Conservation (phyloP, 179 eudicot genomes). For the Camellia oleifera region DNA sequence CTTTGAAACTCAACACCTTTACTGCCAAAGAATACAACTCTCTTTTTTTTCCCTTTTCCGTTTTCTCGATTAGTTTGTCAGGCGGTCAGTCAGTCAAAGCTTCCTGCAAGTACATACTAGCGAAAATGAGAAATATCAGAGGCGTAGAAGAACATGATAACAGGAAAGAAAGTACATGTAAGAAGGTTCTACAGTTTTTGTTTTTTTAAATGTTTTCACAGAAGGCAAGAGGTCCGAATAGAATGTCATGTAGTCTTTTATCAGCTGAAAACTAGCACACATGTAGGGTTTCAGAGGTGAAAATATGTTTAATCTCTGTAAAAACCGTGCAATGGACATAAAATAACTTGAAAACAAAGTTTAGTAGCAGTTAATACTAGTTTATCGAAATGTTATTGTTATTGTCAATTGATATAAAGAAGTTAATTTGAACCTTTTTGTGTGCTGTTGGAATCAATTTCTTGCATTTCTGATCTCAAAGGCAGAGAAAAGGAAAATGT, state of each 20-base stretch:
- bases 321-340: neutral
- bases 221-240: constrained; percentile 20
- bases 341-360: too few species aligned
- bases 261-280: constrained; percentile 10
- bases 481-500: too few species aligned
- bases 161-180: constrained; percentile 15
- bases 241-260: constrained; percentile 19
- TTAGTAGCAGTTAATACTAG: too few species aligned
- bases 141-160: constrained; percentile 10
- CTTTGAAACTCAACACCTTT: constrained; percentile 22
- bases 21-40: constrained; percentile 14
- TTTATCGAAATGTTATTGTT: too few species aligned
- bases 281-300: neutral
- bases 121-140: too few species aligned
- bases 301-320: constrained; percentile 19
- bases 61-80: neutral
- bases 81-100: neutral
- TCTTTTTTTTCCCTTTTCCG: constrained; percentile 14
- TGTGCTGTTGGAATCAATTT: too few species aligned
- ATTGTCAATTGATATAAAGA: too few species aligned
- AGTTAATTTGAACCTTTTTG: too few species aligned
- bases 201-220: constrained; percentile 2
- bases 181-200: constrained; percentile 27
- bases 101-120: neutral
- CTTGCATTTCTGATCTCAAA: too few species aligned